Conservation (phyloP, 345 rosid genomes). For the Hypericum androsaemum region DNA sequence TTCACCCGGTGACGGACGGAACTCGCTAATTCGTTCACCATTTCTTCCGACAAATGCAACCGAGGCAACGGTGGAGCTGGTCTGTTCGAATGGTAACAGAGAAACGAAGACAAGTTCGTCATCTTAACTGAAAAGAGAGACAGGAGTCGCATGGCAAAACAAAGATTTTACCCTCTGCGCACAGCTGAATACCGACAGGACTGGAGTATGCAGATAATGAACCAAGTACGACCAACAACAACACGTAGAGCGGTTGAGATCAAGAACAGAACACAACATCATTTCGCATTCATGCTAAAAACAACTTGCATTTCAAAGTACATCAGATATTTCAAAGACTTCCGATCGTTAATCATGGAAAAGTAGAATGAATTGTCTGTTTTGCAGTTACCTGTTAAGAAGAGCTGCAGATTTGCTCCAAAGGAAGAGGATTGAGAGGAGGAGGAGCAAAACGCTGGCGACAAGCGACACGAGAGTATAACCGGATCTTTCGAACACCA, state of each 20-base stretch:
- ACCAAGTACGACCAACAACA: too few relatives aligned
- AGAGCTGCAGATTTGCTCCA: conserved; percentile 97
- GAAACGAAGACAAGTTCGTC: background rate
- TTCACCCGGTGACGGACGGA: conserved; percentile 40
- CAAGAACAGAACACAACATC: too few relatives aligned
- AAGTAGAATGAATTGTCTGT: background rate
- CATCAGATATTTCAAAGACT: too few relatives aligned
- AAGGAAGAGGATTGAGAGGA: conserved; percentile 59
- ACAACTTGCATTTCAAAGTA: too few relatives aligned
- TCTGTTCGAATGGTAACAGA: conserved; percentile 25
- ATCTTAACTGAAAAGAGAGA: background rate
- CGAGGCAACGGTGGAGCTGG: conserved; percentile 86
- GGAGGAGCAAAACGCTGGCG: conserved; percentile 84
- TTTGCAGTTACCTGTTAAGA: conserved; percentile 56
- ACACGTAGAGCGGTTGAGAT: too few relatives aligned
- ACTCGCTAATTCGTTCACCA: conserved; percentile 39
- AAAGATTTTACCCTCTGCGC: background rate
- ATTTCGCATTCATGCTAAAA: too few relatives aligned
- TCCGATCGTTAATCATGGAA: too few relatives aligned
- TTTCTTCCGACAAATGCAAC: conserved; percentile 61
- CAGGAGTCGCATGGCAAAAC: background rate
- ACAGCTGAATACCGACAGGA: too few relatives aligned
- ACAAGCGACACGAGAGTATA: conserved; percentile 75
- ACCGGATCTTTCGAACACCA: conserved; percentile 76
- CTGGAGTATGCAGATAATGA: too few relatives aligned